Evolutionary conservation across 495 filamentous ascomycete genomes (phyloP), one percentile per base, ranked within the genome.

Genomic region (Neurospora sp.): DNA sequence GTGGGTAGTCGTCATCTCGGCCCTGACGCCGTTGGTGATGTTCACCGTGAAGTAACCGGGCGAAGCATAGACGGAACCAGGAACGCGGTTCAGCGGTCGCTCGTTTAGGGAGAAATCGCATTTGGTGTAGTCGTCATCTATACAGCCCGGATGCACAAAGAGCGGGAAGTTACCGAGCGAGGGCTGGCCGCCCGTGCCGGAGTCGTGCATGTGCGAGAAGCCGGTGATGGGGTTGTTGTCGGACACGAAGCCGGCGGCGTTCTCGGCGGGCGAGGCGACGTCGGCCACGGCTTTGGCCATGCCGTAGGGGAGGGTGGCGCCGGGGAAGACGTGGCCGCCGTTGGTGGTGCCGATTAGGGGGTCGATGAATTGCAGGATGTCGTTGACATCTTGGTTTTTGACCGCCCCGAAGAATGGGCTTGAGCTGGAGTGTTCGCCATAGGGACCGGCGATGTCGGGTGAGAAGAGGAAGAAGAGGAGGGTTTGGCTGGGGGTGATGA

Each of bases 101-200:
- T 84, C 79, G n/a, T 76, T 76, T 40, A 83, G 82, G 9, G 86
- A 83, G 81, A 86, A 94, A 40, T 84, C 80, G 78, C 92, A 94
- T 40, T 87, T 82, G 53, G 87, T 79, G 73, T 88, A 82, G 72
- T 91, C 85, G 73, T 92, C 89, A 20, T 86, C 85, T 0, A 88
- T 85, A 72, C 92, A 94, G 37, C 87, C 83, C 9, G 89, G 85
- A 45, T 91, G 89, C 2, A 89, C 84, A 74, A 94, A 94, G 0
- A 94, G 82, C 0, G 91, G 90, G 75, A 94, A 94, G 77, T 93
- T 92, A 37, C 92, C 92, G 74, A 94, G 77, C 3, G 90, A 92
- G 10, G 90, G 73, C 86, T 91, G 53, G 86, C 84, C 83, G 74
- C 76, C 75, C n/a, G 78, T 76, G 20, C 81, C 91, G 39, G 88